Evolutionary conservation across 2,329 filamentous ascomycete species (phyloP), one percentile per base, ranked within the genome.

Genomic region (Colletotrichum tropicicola): DNA sequence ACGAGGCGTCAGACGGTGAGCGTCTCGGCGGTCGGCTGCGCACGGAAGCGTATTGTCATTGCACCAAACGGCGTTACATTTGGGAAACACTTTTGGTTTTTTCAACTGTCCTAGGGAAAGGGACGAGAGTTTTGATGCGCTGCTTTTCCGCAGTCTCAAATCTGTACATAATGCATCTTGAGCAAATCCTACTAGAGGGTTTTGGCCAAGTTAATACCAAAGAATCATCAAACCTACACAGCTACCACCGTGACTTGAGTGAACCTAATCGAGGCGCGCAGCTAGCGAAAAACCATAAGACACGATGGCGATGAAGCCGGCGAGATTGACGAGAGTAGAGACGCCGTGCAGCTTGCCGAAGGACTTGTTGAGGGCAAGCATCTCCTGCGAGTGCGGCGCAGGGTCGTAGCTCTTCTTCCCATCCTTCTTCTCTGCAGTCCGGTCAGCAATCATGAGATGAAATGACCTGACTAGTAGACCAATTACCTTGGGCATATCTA

Each of bases 341-440:
- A 92, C 80, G 6, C 94, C 93, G 77, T 99, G 96, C 61, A 97
- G 78, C 67, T 86, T 87, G 15, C 87, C 88, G 77, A 98, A 98
- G 68, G 83, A 84, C 79, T 89, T 92, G 82, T 95, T 97, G 71
- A 97, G 78, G 8, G 83, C 84, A 70, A 88, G 78, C 94, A 98
- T 98, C 80, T 95, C 92, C 70, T 90, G 84, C 5, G 92, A 96
- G 73, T 97, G 92, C 39, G 93, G 92, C 1, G 89, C 86, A 55
- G 87, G 81, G 68, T 97, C 93, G 73, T 91, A 92, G 77, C 90
- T 92, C 75, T 91, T 92, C 85, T 97, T 98, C 58, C 93, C 93
- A 75, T 98, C 95, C 72, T 91, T 89, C 67, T 91, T 93, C 83
- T 95, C 94, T 89, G 66, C 44, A 58, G 9, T 47, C 10, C 7